Evolutionary conservation across 169 alveolate species (phyloP).

Genomic region (Eimeria falciformis): DNA sequence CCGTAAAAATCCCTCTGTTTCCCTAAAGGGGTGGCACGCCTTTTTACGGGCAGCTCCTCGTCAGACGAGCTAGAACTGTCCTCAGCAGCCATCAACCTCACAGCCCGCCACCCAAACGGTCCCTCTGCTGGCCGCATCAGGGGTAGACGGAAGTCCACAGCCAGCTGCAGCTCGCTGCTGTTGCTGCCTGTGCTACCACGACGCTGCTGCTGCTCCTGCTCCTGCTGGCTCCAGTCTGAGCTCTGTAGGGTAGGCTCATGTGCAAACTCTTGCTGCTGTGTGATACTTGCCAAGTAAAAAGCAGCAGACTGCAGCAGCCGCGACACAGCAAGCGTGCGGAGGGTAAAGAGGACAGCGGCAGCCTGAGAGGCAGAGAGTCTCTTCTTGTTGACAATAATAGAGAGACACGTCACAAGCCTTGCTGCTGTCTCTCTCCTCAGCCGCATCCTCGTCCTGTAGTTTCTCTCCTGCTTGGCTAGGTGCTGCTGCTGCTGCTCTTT

Average conservation of each 20-base stretch:
- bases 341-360: conserved; percentile 10
- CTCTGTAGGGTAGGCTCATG: not conserved
- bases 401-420: not conserved
- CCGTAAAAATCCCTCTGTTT: not conserved
- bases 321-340: conserved; percentile 32
- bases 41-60: not conserved
- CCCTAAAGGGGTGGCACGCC: not conserved
- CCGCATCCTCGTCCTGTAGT: not conserved
- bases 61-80: conserved; percentile 28
- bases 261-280: conserved; percentile 7
- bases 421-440: conserved; percentile 42
- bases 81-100: not conserved
- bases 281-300: not conserved
- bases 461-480: not conserved
- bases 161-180: conserved; percentile 4
- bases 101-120: not conserved
- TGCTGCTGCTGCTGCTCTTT: conserved; percentile 28
- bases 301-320: conserved; percentile 56
- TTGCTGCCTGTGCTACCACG: not conserved
- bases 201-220: conserved; percentile 16
- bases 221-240: conserved; percentile 3
- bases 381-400: not conserved
- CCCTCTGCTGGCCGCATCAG: conserved; percentile 1
- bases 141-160: conserved; percentile 18
- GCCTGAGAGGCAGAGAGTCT: conserved; percentile 40